Base-by-base conservation (phyloP, 176 grass and related monocot genomes). In the Oryza punctata region DNA sequence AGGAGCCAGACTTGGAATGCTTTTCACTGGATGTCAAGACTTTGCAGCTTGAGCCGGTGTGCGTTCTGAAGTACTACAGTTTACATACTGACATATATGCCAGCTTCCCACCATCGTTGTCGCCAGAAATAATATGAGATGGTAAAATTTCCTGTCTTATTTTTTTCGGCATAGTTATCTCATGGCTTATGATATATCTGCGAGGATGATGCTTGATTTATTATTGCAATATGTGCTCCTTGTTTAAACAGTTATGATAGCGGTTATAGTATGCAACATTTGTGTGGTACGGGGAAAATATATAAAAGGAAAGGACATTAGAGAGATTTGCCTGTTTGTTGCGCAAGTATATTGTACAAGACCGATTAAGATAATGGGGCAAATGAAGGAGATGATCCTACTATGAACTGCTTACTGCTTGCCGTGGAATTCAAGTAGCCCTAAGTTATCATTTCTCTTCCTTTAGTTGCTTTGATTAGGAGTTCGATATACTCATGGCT, bases 11-110 rank as follows among this genome's bases (percentile, higher is more conserved):
- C n/a, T 29, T 63, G 23, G 82, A 89, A 70, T 89, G 82, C 9
- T 69, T 89, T 72, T 89, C 87, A 35, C 15, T 85, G 37, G 87
- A 80, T 1, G n/a, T 27, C 82, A 85, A 61, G 49, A 80, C 64
- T 8, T 63, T 85, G 38, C 63, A 81, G 70, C 77, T 85, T 81
- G 27, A 85, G 47, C 84, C 23, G 15, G 4, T 85, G 16, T 89
- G 87, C 44, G 24, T 18, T 30, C 47, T 89, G 77, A 80, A 80
- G 44, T 49, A 89, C 43, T 76, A 64, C 70, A 85, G 75, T 27
- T 8, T 70, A 26, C 23, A 12, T 1, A 77, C 82, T 0, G 50
- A 63, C 77, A 75, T 85, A 50, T 89, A 89, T 80, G 70, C 81
- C 38, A 85, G 64, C 38, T 89, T 85, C 33, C 87, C 64, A 3